These are phyloP conservation scores for Nepenthes gracilis DNA, from an alignment of 148 eudicot genomes.

Conservation along the genomic window DNA sequence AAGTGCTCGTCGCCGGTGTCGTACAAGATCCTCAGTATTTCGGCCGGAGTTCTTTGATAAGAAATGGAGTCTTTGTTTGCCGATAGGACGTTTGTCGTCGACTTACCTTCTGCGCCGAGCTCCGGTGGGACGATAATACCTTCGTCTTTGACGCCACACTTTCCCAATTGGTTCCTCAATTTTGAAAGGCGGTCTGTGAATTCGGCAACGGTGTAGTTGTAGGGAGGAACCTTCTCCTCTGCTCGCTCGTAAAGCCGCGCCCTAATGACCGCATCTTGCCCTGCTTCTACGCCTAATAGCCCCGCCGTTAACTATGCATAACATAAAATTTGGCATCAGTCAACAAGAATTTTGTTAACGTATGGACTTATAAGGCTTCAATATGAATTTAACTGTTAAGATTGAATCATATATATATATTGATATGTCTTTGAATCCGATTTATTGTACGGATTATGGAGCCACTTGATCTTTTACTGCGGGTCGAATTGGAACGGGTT, in stretches of 20 bases:
- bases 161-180: conserved; percentile 45
- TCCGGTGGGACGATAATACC: conserved; percentile 44
- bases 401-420: too few species aligned
- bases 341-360: too few species aligned
- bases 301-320: conserved; percentile 69
- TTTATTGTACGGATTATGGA: too few species aligned
- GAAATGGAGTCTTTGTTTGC: conserved; percentile 38
- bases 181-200: conserved; percentile 48
- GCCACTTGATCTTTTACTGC: too few species aligned
- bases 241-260: conserved; percentile 51
- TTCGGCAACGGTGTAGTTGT: conserved; percentile 55
- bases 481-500: too few species aligned
- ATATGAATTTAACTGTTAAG: too few species aligned
- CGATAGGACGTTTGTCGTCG: conserved; percentile 44
- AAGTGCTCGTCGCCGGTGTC: conserved; percentile 41
- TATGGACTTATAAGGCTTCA: too few species aligned
- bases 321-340: too few species aligned
- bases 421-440: too few species aligned
- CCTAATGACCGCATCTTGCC: conserved; percentile 72
- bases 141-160: conserved; percentile 65
- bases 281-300: conserved; percentile 62
- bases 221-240: conserved; percentile 23
- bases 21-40: conserved; percentile 49
- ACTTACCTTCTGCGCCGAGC: conserved; percentile 48
- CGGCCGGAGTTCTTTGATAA: conserved; percentile 44